Percentiles rank a stretch among this genome's conserved stretches.
phyloP scores from a whole-genome alignment of 1,284 basidiomycete species.

The Ceratobasidium sp. region DNA sequence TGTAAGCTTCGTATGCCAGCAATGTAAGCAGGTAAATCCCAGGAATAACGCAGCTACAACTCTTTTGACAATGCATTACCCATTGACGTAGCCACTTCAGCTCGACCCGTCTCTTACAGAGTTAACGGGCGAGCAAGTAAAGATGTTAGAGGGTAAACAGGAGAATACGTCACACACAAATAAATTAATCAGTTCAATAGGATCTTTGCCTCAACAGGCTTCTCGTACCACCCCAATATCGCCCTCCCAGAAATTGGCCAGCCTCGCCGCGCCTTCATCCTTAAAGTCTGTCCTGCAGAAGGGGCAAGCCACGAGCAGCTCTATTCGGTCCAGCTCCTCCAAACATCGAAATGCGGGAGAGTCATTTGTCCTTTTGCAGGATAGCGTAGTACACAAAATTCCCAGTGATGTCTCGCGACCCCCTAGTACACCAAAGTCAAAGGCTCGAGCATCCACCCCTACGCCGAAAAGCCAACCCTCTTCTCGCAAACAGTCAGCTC shows the following conservation, averaged over 20 bases:
- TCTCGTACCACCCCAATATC: slow-evolving; percentile 53
- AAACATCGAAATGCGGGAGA: slow-evolving; percentile 60
- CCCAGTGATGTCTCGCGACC: slow-evolving; percentile 55
- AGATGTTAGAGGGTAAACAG: not conserved
- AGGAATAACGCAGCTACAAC: not conserved
- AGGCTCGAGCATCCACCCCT: slow-evolving; percentile 31
- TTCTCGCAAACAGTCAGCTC: slow-evolving; percentile 43
- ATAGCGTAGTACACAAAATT: slow-evolving; percentile 73
- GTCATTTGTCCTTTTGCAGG: slow-evolving; percentile 88
- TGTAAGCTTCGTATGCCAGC: slow-evolving; percentile 66
- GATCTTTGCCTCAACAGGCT: slow-evolving; percentile 62
- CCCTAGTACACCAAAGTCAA: slow-evolving; percentile 40
- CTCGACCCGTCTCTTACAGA: slow-evolving; percentile 85
- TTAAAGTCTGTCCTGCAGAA: slow-evolving; percentile 68
- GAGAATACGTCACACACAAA: no score
- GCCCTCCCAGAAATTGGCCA: slow-evolving; percentile 62
- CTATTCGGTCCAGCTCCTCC: slow-evolving; percentile 48
- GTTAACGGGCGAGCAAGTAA: slow-evolving; percentile 62
- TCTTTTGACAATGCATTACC: slow-evolving; percentile 5
- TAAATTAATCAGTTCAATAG: slow-evolving; percentile 44
- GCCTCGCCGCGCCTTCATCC: slow-evolving; percentile 63
- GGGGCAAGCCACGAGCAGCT: slow-evolving; percentile 45
- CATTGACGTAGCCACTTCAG: slow-evolving; percentile 67
- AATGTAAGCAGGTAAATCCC: slow-evolving; percentile 66
- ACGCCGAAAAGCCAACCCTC: slow-evolving; percentile 44